These are phyloP conservation scores for Lodderomyces oxycetoniae DNA, from an alignment of 1,139 yeast species.

Conservation along the genomic window DNA sequence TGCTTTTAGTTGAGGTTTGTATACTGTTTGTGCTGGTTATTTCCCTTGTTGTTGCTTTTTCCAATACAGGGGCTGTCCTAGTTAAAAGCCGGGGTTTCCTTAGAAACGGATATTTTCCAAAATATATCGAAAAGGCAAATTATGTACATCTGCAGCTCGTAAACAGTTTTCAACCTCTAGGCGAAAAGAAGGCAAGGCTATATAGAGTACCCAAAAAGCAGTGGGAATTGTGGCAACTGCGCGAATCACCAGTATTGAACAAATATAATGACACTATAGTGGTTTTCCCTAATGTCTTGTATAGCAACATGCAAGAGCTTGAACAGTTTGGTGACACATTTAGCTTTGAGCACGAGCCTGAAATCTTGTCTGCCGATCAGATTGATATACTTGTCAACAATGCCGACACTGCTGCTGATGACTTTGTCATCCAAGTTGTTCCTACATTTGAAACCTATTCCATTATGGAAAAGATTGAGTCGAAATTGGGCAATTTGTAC, in stretches of 20 bases:
- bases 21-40: too few relatives aligned
- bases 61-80: neutral
- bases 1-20: too few relatives aligned
- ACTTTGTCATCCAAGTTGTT: slow-evolving; percentile 2
- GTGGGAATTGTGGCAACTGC: too few relatives aligned
- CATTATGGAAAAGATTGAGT: slow-evolving; percentile 1
- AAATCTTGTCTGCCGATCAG: neutral
- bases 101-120: neutral
- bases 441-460: slow-evolving; percentile 1
- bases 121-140: neutral
- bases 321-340: neutral
- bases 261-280: too few relatives aligned
- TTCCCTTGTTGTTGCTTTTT: neutral
- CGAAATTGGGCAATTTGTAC: slow-evolving; percentile 16
- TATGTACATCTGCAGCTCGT: neutral
- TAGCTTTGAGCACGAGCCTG: too few relatives aligned
- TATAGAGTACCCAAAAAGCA: neutral
- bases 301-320: neutral
- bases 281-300: too few relatives aligned
- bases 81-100: neutral
- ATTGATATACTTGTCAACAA: neutral
- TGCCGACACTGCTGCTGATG: neutral
- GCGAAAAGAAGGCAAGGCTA: neutral
- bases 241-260: too few relatives aligned
- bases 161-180: neutral